Percentiles rank a stretch among this genome's conserved stretches.
These are phyloP conservation scores for Tulasnella sp. DNA, from an alignment of 768 basidiomycete genomes.

Conservation along the genomic window DNA sequence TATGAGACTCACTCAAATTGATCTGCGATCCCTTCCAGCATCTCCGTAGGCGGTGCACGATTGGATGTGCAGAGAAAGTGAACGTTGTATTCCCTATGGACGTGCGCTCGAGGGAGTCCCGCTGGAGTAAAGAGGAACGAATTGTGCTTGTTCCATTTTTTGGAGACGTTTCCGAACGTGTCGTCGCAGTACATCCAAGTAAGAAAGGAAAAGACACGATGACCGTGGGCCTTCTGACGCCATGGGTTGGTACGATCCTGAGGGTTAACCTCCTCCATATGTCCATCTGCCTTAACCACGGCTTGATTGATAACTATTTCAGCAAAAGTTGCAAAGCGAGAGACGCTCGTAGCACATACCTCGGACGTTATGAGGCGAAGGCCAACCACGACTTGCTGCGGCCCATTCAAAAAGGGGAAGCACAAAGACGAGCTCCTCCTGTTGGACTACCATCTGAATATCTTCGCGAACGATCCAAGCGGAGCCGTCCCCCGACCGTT, in stretches of 20 bases:
- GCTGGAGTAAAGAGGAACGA: slow-evolving; percentile 41
- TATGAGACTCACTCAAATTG: not conserved
- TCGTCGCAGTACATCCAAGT: slow-evolving; percentile 33
- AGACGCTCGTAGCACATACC: no score
- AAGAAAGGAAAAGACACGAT: not conserved
- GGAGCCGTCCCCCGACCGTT: no score
- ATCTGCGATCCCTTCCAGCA: not conserved
- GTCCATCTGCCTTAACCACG: no score
- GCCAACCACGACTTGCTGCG: no score
- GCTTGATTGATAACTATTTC: no score
- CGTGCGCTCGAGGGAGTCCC: slow-evolving; percentile 36
- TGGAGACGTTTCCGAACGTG: slow-evolving; percentile 42
- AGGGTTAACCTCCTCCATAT: no score
- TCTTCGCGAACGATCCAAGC: no score
- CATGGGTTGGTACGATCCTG: not conserved
- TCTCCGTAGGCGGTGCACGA: not conserved
- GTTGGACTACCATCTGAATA: no score
- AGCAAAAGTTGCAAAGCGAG: no score
- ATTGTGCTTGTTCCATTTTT: slow-evolving; percentile 44
- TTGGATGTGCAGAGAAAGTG: not conserved
- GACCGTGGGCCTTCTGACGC: not conserved
- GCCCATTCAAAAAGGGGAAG: no score
- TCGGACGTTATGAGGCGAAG: no score
- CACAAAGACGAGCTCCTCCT: no score
- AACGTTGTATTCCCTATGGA: not conserved